These are phyloP conservation scores for Septoria linicola DNA, from an alignment of 2,329 filamentous ascomycete species.

Conservation along the genomic window DNA sequence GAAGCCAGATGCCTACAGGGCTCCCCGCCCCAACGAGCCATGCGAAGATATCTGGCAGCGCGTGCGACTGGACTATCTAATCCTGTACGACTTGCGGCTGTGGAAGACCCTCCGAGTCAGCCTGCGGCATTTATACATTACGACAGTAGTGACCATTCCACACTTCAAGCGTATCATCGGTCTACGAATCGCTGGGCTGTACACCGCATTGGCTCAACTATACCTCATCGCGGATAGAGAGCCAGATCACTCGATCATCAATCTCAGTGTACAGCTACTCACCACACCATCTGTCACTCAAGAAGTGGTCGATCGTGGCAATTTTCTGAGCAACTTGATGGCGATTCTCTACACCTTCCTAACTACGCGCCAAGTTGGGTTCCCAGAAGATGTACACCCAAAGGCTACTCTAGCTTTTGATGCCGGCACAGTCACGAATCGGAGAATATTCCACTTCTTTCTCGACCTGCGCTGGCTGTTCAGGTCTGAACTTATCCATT, in stretches of 20 bases:
- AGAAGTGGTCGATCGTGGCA: conserved; percentile 90
- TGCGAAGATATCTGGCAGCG: conserved; percentile 84
- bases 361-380: conserved; percentile 91
- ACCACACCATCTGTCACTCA: conserved; percentile 95
- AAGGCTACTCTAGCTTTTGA: conserved; percentile 89
- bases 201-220: conserved; percentile 88
- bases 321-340: conserved; percentile 92
- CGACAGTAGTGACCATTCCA: conserved; percentile 90
- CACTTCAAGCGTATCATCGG: conserved; percentile 94
- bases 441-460: conserved; percentile 97
- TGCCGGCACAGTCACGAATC: conserved; percentile 88
- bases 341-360: conserved; percentile 97
- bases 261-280: conserved; percentile 91
- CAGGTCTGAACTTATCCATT: conserved; percentile 81
- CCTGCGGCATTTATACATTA: conserved; percentile 89
- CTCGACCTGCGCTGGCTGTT: conserved; percentile 90
- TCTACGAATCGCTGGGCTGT: conserved; percentile 88
- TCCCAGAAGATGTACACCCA: conserved; percentile 83
- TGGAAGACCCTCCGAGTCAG: conserved; percentile 96
- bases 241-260: conserved; percentile 97
- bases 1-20: conserved; percentile 65
- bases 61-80: conserved; percentile 88
- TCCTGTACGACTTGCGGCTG: conserved; percentile 89
- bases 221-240: conserved; percentile 95
- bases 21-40: conserved; percentile 55